Evolutionary conservation across 208 protist species (phyloP).

Genomic region (Dictyostelium gargantuum): DNA sequence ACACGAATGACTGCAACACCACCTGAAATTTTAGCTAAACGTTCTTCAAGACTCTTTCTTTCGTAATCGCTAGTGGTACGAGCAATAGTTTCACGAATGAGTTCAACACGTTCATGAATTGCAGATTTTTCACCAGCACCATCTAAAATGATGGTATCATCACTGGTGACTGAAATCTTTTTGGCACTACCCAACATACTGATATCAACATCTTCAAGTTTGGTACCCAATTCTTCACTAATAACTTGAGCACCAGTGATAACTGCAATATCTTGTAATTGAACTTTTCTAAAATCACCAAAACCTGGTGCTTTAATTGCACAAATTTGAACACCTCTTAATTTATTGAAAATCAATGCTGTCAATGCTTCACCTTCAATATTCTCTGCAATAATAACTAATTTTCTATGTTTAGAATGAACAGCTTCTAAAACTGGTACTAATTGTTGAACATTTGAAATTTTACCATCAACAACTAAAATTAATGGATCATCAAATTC

Average conservation of each 20-base stretch:
- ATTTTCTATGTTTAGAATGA: slow-evolving; percentile 87
- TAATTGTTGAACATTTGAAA: slow-evolving; percentile 90
- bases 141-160: slow-evolving; percentile 97
- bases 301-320: slow-evolving; percentile 98
- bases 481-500: slow-evolving; percentile 96
- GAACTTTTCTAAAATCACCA: slow-evolving; percentile 98
- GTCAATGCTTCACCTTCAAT: slow-evolving; percentile 97
- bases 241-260: slow-evolving; percentile 93
- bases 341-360: slow-evolving; percentile 95
- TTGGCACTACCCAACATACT: slow-evolving; percentile 82
- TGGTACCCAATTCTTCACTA: slow-evolving; percentile 79
- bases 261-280: slow-evolving; percentile 98
- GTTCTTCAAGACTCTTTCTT: slow-evolving; percentile 97
- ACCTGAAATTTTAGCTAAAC: slow-evolving; percentile 97
- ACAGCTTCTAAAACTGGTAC: slow-evolving; percentile 92
- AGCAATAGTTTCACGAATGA: slow-evolving; percentile 91
- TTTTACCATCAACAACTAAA: slow-evolving; percentile 96
- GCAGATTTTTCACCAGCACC: slow-evolving; percentile 91
- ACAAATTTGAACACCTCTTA: slow-evolving; percentile 85
- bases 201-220: slow-evolving; percentile 79
- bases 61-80: slow-evolving; percentile 95
- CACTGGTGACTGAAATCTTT: slow-evolving; percentile 93
- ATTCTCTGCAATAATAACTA: slow-evolving; percentile 99
- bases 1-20: slow-evolving; percentile 97
- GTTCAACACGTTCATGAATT: slow-evolving; percentile 93